Conservation (phyloP, 2,329 filamentous ascomycete genomes). For the Verticillium albo-atrum region DNA sequence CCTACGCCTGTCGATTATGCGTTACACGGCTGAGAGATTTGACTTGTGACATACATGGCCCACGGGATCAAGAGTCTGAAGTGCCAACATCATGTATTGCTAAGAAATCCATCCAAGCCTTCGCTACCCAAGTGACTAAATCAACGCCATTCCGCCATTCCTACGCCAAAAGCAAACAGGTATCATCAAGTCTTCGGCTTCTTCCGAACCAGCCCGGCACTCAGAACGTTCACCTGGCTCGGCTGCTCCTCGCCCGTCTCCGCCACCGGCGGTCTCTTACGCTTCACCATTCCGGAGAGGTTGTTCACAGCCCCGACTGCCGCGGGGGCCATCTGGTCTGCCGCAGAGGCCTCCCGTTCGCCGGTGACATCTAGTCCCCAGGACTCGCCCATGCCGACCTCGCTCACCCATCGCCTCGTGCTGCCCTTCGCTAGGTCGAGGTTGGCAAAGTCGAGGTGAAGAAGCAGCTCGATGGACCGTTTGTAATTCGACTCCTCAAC, state of each 20-base stretch:
- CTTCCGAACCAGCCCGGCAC: constrained; percentile 47
- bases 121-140: neutral
- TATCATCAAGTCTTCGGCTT: constrained; percentile 44
- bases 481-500: constrained; percentile 63
- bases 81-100: neutral
- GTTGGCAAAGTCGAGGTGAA: constrained; percentile 70
- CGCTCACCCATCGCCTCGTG: constrained; percentile 65
- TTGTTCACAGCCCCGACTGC: constrained; percentile 33
- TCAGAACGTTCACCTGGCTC: constrained; percentile 40
- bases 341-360: constrained; percentile 21
- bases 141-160: neutral
- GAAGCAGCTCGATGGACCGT: constrained; percentile 62
- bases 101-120: neutral
- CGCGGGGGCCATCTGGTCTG: constrained; percentile 1
- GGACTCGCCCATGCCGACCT: constrained; percentile 50
- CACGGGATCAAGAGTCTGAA: too few species aligned
- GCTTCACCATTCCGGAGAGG: constrained; percentile 42
- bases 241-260: constrained; percentile 3
- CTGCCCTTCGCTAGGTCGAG: constrained; percentile 58
- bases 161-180: neutral
- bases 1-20: too few species aligned
- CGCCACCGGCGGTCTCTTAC: constrained; percentile 32
- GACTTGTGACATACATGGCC: too few species aligned
- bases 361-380: constrained; percentile 53
- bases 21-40: too few species aligned